Conservation (phyloP, 1,284 basidiomycete genomes). For the Irpex sp. region DNA sequence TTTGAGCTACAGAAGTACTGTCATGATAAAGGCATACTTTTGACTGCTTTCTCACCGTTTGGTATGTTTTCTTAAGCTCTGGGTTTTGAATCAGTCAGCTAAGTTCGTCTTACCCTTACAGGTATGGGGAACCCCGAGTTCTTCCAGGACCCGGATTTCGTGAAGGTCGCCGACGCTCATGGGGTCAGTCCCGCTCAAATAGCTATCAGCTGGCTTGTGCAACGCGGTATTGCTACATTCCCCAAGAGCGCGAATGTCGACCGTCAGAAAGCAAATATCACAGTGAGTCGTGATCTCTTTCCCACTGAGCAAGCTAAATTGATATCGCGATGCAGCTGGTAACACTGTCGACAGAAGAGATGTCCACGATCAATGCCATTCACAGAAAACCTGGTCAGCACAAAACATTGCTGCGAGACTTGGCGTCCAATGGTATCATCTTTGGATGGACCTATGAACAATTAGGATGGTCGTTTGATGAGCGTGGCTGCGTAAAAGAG, state of each 20-base stretch:
- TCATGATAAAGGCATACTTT: conserved; percentile 47
- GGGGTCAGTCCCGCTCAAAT: conserved; percentile 44
- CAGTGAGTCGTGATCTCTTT: conserved; percentile 21
- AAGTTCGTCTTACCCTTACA: conserved; percentile 13
- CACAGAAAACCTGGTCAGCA: conserved; percentile 44
- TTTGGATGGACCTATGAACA: conserved; percentile 48
- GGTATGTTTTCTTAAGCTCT: conserved; percentile 27
- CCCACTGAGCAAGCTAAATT: no score
- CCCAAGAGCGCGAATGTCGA: conserved; percentile 44
- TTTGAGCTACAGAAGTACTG: conserved; percentile 52
- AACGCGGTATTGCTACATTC: conserved; percentile 36
- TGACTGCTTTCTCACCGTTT: conserved; percentile 67
- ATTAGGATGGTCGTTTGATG: conserved; percentile 38
- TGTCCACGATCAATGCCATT: conserved; percentile 32
- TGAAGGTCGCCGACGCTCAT: conserved; percentile 41
- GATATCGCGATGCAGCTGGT: conserved; percentile 26
- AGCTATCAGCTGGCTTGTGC: conserved; percentile 45
- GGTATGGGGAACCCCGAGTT: conserved; percentile 20
- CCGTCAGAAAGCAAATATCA: conserved; percentile 44
- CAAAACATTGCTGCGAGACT: conserved; percentile 32
- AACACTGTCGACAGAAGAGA: conserved; percentile 32
- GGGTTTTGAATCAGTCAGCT: no score
- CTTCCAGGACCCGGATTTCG: conserved; percentile 25
- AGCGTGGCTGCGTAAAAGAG: conserved; percentile 6
- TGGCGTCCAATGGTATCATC: conserved; percentile 29